Conservation (phyloP, 306 rosid genomes). For the Cercis canadensis region DNA sequence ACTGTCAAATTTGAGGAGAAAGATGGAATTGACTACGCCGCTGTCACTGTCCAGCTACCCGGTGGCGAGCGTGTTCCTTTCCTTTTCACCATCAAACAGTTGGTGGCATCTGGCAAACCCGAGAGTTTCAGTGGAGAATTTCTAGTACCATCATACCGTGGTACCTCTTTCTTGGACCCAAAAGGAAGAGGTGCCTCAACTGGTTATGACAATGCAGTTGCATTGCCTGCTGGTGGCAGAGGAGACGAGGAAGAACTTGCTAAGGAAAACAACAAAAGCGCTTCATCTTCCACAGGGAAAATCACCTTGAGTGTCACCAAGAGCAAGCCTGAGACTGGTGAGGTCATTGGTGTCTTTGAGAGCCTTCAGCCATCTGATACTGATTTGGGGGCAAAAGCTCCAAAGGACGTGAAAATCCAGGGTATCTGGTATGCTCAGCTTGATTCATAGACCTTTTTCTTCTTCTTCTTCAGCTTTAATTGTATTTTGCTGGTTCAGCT, state of each 20-base stretch:
- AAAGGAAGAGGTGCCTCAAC: constrained; percentile 97
- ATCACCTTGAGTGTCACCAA: constrained; percentile 83
- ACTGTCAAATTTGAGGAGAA: constrained; percentile 82
- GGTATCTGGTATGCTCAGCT: constrained; percentile 99
- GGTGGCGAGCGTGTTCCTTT: constrained; percentile 97
- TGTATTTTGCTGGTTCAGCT: constrained; percentile 44
- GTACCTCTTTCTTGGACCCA: constrained; percentile 95
- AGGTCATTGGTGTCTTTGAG: constrained; percentile 91
- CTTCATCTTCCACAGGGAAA: constrained; percentile 77
- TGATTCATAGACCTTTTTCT: constrained; percentile 53
- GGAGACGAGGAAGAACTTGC: constrained; percentile 94
- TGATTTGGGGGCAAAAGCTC: constrained; percentile 94
- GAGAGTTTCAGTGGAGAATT: constrained; percentile 68
- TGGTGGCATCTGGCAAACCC: constrained; percentile 94
- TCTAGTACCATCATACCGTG: constrained; percentile 92
- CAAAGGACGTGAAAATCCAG: constrained; percentile 93
- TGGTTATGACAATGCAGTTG: constrained; percentile 91
- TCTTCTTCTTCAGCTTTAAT: neutral
- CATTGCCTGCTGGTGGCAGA: constrained; percentile 92
- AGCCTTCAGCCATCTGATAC: constrained; percentile 95
- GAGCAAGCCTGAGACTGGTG: constrained; percentile 91
- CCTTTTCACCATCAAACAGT: constrained; percentile 91
- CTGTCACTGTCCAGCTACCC: constrained; percentile 83
- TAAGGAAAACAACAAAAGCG: constrained; percentile 79
- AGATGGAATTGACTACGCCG: constrained; percentile 92